Evolutionary conservation across 768 basidiomycete genomes (phyloP).

Genomic region (Mycena rebaudengoi): DNA sequence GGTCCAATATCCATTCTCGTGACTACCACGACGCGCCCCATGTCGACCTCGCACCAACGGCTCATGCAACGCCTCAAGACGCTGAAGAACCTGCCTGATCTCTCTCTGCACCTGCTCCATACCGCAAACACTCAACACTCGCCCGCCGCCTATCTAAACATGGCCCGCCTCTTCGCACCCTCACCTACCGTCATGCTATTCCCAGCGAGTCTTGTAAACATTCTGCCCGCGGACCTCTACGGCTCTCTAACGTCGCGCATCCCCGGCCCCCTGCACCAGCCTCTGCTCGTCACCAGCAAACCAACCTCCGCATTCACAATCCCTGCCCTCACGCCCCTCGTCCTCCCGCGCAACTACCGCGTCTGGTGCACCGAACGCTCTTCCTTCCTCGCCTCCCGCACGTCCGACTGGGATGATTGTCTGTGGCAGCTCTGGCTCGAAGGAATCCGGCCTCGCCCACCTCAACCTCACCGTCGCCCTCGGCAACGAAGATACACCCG

Average conservation of each 20-base stretch:
- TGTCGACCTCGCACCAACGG: conserved; percentile 33
- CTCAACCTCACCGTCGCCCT: conserved; percentile 13
- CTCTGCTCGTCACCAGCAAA: conserved; percentile 31
- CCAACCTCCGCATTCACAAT: conserved; percentile 48
- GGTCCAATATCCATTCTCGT: conserved; percentile 10
- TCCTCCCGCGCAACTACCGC: conserved; percentile 52
- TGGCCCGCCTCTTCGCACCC: conserved; percentile 66
- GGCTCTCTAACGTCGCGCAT: conserved; percentile 21
- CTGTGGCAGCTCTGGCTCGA: conserved; percentile 71
- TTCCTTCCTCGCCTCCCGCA: conserved; percentile 50
- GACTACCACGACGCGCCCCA: conserved; percentile 34
- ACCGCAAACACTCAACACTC: conserved; percentile 43
- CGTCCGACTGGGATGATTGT: conserved; percentile 69
- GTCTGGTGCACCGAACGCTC: conserved; percentile 73
- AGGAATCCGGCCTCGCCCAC: conserved; percentile 50
- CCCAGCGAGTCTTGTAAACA: conserved; percentile 51
- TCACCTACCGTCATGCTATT: conserved; percentile 60
- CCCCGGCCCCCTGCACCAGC: conserved; percentile 7
- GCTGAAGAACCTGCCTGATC: conserved; percentile 30
- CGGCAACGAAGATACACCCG: not conserved
- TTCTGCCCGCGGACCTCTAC: conserved; percentile 30
- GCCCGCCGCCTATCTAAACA: conserved; percentile 65
- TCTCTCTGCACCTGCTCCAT: conserved; percentile 60
- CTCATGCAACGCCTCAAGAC: conserved; percentile 39
- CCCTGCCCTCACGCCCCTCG: conserved; percentile 52